Evolutionary conservation across 1,139 yeast species (phyloP).

Genomic region (Geotrichum aggregatum): DNA sequence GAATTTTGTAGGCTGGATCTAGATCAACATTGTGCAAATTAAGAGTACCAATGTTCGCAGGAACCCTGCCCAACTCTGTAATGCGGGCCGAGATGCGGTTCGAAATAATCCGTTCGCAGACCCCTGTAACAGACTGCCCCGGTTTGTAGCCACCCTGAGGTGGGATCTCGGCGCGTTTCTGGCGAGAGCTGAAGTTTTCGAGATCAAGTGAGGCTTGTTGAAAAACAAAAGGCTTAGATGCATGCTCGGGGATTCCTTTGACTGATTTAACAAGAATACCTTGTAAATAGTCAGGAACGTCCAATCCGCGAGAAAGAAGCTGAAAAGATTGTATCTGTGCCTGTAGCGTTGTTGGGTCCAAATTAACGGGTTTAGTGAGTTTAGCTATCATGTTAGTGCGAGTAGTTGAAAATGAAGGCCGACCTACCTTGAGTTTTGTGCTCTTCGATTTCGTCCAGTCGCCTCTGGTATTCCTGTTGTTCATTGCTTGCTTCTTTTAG

Average conservation of each 20-base stretch:
- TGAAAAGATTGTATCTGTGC: slow-evolving; percentile 74
- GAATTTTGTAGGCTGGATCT: slow-evolving; percentile 44
- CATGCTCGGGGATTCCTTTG: slow-evolving; percentile 19
- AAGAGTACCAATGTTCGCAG: slow-evolving; percentile 71
- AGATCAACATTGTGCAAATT: slow-evolving; percentile 42
- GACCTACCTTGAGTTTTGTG: slow-evolving; percentile 15
- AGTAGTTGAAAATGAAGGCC: background rate
- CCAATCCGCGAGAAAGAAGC: slow-evolving; percentile 69
- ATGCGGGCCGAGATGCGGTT: slow-evolving; percentile 61
- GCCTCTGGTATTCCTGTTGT: slow-evolving; percentile 40
- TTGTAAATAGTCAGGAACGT: slow-evolving; percentile 53
- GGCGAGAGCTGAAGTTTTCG: slow-evolving; percentile 31
- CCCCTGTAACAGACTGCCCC: slow-evolving; percentile 28
- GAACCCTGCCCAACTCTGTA: slow-evolving; percentile 67
- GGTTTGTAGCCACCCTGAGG: slow-evolving; percentile 23
- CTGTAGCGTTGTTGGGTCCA: slow-evolving; percentile 51
- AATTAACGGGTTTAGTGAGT: slow-evolving; percentile 14
- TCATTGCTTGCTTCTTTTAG: slow-evolving; percentile 35
- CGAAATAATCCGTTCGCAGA: slow-evolving; percentile 38
- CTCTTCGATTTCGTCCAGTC: slow-evolving; percentile 32
- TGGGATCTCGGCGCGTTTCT: slow-evolving; percentile 37
- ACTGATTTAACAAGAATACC: slow-evolving; percentile 38
- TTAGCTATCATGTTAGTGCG: background rate
- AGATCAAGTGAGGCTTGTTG: slow-evolving; percentile 27
- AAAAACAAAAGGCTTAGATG: slow-evolving; percentile 8